These are phyloP conservation scores for Fraxinus anomala DNA, from an alignment of 257 asterid species.

Conservation along the genomic window DNA sequence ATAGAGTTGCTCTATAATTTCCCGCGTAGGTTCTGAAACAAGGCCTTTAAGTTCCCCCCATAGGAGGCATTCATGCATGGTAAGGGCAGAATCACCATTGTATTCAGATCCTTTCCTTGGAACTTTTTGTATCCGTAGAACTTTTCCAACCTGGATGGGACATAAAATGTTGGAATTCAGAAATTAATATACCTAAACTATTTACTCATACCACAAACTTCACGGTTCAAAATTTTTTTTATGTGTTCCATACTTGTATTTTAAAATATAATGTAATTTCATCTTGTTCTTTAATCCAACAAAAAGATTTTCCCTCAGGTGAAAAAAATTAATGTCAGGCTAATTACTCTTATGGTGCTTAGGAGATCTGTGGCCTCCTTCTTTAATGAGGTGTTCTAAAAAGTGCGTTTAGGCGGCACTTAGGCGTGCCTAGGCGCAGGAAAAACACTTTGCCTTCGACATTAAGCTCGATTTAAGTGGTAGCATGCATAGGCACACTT, in stretches of 20 bases:
- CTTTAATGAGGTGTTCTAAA: not conserved
- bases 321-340: not conserved
- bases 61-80: slow-evolving; percentile 54
- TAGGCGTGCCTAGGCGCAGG: no score
- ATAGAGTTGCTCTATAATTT: slow-evolving; percentile 63
- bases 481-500: no score
- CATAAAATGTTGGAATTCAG: slow-evolving; percentile 11
- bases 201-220: slow-evolving; percentile 24
- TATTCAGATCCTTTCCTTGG: slow-evolving; percentile 49
- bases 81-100: slow-evolving; percentile 54
- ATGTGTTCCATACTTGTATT: slow-evolving; percentile 6
- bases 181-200: slow-evolving; percentile 11
- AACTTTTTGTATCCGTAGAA: slow-evolving; percentile 73
- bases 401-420: no score
- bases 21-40: slow-evolving; percentile 72
- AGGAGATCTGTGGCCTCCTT: slow-evolving; percentile 6
- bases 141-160: slow-evolving; percentile 69
- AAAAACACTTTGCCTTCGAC: no score
- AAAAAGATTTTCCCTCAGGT: not conserved
- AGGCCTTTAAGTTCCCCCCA: slow-evolving; percentile 70
- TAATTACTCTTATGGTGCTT: not conserved
- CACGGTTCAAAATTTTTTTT: slow-evolving; percentile 10
- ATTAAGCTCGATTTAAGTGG: no score
- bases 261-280: not conserved
- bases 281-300: not conserved